Conservation (phyloP, 768 basidiomycete species). For the Aureoboletus auriporus region DNA sequence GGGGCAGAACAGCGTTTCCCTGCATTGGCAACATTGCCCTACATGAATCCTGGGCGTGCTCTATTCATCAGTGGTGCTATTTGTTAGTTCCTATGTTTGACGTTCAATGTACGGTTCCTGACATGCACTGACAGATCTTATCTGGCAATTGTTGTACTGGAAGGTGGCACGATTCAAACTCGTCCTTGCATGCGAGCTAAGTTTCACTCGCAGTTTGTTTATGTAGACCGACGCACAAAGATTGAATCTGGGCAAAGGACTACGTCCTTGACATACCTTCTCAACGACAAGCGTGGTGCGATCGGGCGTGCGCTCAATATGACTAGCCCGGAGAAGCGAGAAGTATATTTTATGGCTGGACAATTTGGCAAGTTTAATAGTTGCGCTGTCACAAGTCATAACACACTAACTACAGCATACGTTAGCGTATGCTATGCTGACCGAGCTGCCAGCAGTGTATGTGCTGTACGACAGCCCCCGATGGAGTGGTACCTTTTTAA, state of each 20-base stretch:
- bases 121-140: conserved; percentile 54
- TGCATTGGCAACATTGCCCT: conserved; percentile 65
- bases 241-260: conserved; percentile 89
- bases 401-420: conserved; percentile 3
- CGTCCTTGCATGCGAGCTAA: background rate
- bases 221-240: conserved; percentile 84
- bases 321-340: conserved; percentile 59
- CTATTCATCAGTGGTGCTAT: conserved; percentile 78
- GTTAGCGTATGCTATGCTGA: conserved; percentile 78
- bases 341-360: conserved; percentile 75
- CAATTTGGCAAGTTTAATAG: conserved; percentile 58
- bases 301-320: conserved; percentile 71
- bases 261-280: conserved; percentile 83
- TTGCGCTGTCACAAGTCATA: background rate
- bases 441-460: conserved; percentile 82
- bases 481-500: conserved; percentile 75
- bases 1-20: conserved; percentile 80
- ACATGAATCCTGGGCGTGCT: conserved; percentile 66
- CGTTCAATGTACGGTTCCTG: conserved; percentile 6
- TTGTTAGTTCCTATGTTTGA: conserved; percentile 49
- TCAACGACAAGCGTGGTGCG: conserved; percentile 82
- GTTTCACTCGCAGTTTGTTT: conserved; percentile 56
- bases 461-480: conserved; percentile 75
- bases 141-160: conserved; percentile 95
- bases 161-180: conserved; percentile 48